phyloP scores from a whole-genome alignment of 257 asterid genomes.

The Penstemon davidsonii region DNA sequence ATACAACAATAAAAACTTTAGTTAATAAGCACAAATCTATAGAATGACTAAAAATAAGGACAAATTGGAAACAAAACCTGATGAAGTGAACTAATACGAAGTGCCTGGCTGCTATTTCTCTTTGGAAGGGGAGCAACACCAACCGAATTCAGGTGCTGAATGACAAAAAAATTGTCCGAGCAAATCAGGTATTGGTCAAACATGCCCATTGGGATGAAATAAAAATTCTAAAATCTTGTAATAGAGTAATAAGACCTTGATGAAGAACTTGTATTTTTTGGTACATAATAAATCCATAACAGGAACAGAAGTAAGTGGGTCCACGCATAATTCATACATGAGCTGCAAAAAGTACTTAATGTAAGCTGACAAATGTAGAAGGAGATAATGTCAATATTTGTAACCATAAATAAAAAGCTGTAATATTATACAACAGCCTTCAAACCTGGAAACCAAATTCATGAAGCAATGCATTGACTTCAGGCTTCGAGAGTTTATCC shows the following conservation, averaged over 20 bases:
- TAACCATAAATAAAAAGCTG: constrained; percentile 22
- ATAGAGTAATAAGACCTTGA: constrained; percentile 52
- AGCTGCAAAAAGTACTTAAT: constrained; percentile 56
- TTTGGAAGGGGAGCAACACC: constrained; percentile 83
- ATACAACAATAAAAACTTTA: not conserved
- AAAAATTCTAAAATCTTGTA: constrained; percentile 2
- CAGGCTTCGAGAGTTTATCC: constrained; percentile 82
- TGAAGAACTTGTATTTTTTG: constrained; percentile 81
- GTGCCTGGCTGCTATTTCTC: constrained; percentile 64
- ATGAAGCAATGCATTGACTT: constrained; percentile 79
- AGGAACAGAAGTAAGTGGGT: constrained; percentile 84
- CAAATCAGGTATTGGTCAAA: constrained; percentile 24
- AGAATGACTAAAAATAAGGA: constrained; percentile 14
- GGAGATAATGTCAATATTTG: constrained; percentile 19
- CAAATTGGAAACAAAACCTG: constrained; percentile 55
- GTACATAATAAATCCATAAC: constrained; percentile 74
- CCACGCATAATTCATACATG: constrained; percentile 77
- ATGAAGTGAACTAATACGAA: constrained; percentile 92
- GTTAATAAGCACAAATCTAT: not conserved
- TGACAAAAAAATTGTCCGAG: constrained; percentile 19
- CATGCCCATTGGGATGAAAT: constrained; percentile 4
- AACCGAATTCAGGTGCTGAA: constrained; percentile 78
- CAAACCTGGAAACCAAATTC: constrained; percentile 95
- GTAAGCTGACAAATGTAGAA: constrained; percentile 30
- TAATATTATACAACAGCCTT: constrained; percentile 11